Evolutionary conservation across 225 moss, liverwort and hornwort species (phyloP), one percentile per base, ranked within the genome.

Genomic region (Bryoerythrophyllum caledonicum): DNA sequence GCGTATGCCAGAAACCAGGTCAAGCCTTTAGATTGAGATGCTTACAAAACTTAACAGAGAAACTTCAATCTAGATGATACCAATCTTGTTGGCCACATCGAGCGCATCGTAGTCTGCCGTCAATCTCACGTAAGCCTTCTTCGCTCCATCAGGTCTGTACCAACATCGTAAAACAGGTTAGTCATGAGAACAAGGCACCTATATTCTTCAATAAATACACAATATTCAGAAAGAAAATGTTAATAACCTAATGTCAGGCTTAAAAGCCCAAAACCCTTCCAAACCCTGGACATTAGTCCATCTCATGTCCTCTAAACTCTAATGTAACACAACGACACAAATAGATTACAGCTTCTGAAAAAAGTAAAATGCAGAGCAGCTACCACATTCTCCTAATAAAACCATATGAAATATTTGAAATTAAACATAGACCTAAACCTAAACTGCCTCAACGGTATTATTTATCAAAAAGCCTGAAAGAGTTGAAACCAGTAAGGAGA

Each of bases 21-120:
- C 67, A 67, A 78, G 20, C 65, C 60, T 69, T 79, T 55, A 37
- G 30, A 82, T 79, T 79, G 37, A 73, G 72, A 73, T 76, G 71
- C 71, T 48, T 82, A 76, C 77, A 82, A 77, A 76, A 82, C 40
- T 73, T 20, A 66, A 77, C 21, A 77, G 30, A 78, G 12, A 32
- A 20, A 35, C 12, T 70, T 65, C 79, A 73, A 78, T 73, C 84
- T 88, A 88, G 25, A 93, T 91, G 82, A 93, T 93, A 55, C 93
- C 93, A 57, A 93, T 93, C 87, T 93, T 93, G 82, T 93, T 93
- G 40, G 94, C 94, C 53, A 94, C 94, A 80, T 94, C 94, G n/a
- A 94, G 81, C 37, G 94, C 92, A 75, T 94, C 90, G 55, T 94
- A 92, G 48, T 94, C 92, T 48, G 92, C 83, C 57, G 94, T 94